A percentile compares a stretch with the other conserved stretches of the same genome.
phyloP scores from a whole-genome alignment of 2,329 filamentous ascomycete species.

The Talaromyces piceae region DNA sequence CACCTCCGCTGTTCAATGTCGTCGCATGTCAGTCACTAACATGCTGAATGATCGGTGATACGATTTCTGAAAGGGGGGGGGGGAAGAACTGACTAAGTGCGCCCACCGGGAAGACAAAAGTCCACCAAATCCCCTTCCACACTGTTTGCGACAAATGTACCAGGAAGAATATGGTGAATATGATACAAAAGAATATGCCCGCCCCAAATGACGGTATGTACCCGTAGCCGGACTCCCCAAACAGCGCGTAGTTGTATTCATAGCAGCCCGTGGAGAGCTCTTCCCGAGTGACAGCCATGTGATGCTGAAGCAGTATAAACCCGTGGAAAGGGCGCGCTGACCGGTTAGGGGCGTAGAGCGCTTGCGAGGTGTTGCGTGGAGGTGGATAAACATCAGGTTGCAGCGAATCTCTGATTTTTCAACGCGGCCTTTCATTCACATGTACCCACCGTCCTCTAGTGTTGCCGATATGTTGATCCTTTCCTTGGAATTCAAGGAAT shows the following conservation, averaged over 20 bases:
- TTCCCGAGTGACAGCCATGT: neutral
- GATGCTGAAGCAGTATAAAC: neutral
- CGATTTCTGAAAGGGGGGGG: neutral
- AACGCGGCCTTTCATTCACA: neutral
- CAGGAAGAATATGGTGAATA: neutral
- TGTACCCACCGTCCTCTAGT: neutral
- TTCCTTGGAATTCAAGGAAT: neutral
- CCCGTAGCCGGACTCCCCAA: neutral
- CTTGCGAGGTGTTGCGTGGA: neutral
- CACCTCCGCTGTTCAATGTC: neutral
- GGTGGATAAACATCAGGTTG: neutral
- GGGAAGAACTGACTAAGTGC: slow-evolving; percentile 25
- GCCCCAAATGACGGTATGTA: neutral
- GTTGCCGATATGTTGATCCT: neutral
- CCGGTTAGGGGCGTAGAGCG: neutral
- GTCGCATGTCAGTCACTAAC: neutral
- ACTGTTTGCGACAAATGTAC: slow-evolving; percentile 24
- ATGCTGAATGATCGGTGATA: too few species aligned
- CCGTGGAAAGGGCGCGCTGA: neutral
- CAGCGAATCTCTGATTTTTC: neutral
- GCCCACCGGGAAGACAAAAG: slow-evolving; percentile 26
- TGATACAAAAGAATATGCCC: neutral
- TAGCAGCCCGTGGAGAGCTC: neutral
- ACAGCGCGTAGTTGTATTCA: neutral
- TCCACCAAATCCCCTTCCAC: slow-evolving; percentile 33